A percentile compares a stretch with the other conserved stretches of the same genome.
phyloP scores from a whole-genome alignment of 441 rosid species.

The Aquilaria agallochum region DNA sequence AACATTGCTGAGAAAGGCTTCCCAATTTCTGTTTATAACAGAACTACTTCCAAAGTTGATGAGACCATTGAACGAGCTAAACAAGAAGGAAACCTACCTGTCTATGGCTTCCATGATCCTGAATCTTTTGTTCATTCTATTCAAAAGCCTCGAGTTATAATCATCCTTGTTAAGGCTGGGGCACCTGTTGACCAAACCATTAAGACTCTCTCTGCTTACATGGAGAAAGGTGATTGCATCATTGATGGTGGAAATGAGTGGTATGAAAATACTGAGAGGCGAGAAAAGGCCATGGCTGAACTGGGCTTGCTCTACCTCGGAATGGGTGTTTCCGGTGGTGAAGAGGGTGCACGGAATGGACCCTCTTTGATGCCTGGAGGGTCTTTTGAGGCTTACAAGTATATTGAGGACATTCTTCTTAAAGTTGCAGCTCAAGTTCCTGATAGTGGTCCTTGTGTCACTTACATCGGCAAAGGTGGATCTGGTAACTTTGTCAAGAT shows the following conservation, averaged over 20 bases:
- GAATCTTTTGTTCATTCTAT: conserved; percentile 74
- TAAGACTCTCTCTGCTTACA: conserved; percentile 66
- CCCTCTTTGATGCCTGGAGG: conserved; percentile 99
- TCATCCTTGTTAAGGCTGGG: conserved; percentile 96
- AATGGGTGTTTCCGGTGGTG: conserved; percentile 99
- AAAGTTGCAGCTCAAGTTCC: conserved; percentile 97
- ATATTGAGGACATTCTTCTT: conserved; percentile 84
- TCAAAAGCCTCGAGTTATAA: conserved; percentile 85
- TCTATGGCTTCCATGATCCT: conserved; percentile 85
- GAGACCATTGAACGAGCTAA: conserved; percentile 91
- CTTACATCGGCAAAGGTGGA: conserved; percentile 85
- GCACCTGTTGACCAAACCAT: conserved; percentile 90
- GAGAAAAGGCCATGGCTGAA: conserved; percentile 68
- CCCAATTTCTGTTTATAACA: conserved; percentile 89
- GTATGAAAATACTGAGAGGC: conserved; percentile 96
- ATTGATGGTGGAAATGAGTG: conserved; percentile 96
- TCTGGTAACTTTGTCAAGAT: conserved; percentile 96
- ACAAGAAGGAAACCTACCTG: conserved; percentile 73
- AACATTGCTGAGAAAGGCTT: conserved; percentile 97
- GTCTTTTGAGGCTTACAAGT: conserved; percentile 78
- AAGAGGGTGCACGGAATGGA: conserved; percentile 90
- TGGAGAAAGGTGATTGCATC: conserved; percentile 92
- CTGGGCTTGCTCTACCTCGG: conserved; percentile 84
- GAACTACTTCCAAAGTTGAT: conserved; percentile 84
- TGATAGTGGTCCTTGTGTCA: conserved; percentile 88